A percentile compares a stretch with the other conserved stretches of the same genome.
Evolutionary conservation across 2,329 filamentous ascomycete species (phyloP).

Genomic region (Cercospora sesami): DNA sequence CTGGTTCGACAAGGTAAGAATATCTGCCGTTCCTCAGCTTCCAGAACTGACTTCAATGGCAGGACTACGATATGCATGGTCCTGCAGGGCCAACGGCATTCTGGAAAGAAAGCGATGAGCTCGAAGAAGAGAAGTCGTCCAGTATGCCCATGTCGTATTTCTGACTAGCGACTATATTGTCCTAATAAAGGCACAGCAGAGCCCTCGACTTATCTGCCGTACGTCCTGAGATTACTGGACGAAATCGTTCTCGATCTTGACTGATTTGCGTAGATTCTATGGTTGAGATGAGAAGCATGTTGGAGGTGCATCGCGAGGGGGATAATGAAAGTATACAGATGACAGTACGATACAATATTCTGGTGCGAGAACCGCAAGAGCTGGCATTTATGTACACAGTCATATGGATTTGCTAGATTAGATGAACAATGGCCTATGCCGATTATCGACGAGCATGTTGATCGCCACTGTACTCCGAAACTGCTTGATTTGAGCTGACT

Average conservation of each 20-base stretch:
- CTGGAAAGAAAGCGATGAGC: constrained; percentile 68
- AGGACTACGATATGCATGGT: constrained; percentile 67
- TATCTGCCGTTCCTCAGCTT: no score
- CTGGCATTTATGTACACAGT: not conserved
- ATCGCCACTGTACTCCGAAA: not conserved
- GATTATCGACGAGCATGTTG: not conserved
- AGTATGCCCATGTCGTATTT: constrained; percentile 31
- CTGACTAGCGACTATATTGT: constrained; percentile 19
- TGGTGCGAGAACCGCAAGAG: not conserved
- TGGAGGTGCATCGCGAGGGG: not conserved
- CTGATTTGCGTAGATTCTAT: constrained; percentile 4
- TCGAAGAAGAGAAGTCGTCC: constrained; percentile 35
- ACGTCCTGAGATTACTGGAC: constrained; percentile 12
- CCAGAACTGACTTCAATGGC: not conserved
- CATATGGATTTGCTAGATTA: not conserved
- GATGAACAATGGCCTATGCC: not conserved
- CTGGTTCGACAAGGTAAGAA: constrained; percentile 71
- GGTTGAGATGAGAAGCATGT: not conserved
- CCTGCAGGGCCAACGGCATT: constrained; percentile 74
- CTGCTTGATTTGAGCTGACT: not conserved
- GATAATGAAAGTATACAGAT: not conserved
- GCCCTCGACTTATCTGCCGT: constrained; percentile 9
- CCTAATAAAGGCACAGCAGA: constrained; percentile 10
- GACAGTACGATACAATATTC: not conserved
- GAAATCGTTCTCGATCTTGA: constrained; percentile 14